These are phyloP conservation scores for Fusarium redolens DNA, from an alignment of 2,329 filamentous ascomycete genomes.

Conservation along the genomic window DNA sequence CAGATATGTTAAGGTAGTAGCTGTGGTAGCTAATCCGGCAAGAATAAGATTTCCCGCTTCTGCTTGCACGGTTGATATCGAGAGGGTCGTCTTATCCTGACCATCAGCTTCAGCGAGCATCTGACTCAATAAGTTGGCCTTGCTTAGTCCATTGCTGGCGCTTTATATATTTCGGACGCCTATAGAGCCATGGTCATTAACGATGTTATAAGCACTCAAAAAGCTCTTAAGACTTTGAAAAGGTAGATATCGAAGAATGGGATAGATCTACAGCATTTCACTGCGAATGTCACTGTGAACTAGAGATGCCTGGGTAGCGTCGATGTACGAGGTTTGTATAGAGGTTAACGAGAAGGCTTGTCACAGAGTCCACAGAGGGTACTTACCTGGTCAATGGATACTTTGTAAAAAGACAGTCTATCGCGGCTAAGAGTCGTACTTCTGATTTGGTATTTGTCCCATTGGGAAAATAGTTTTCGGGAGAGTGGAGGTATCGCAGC, in stretches of 20 bases:
- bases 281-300: background rate
- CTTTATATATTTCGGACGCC: background rate
- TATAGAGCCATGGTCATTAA: background rate
- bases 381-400: no score
- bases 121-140: background rate
- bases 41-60: constrained; percentile 9
- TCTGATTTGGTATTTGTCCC: no score
- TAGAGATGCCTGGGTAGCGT: background rate
- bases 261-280: background rate
- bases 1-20: constrained; percentile 20
- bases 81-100: background rate
- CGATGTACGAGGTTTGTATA: background rate
- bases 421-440: no score
- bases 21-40: constrained; percentile 23
- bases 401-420: no score
- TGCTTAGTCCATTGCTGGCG: background rate
- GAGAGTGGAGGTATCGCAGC: no score
- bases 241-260: background rate
- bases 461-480: no score
- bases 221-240: background rate
- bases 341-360: no score
- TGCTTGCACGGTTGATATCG: background rate
- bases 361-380: no score
- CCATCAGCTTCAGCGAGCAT: background rate
- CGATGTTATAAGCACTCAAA: background rate